Conservation (phyloP, 129 eudicot species). For the Pittosporum tobira region DNA sequence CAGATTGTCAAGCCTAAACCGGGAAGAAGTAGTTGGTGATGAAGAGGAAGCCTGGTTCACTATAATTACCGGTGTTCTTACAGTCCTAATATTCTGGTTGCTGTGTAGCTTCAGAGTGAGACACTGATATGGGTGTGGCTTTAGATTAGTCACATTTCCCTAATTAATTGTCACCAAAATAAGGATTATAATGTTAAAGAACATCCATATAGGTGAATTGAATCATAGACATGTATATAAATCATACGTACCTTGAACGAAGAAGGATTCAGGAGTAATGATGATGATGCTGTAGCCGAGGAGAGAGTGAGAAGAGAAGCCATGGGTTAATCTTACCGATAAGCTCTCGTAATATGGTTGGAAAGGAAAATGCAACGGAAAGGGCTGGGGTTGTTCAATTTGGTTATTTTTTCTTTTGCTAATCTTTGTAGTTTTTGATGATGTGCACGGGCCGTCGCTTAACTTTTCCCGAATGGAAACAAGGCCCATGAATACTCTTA, state of each 20-base stretch:
- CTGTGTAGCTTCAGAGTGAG: background rate
- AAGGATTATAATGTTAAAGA: background rate
- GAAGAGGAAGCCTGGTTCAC: conserved; percentile 3
- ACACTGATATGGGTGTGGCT: conserved; percentile 2
- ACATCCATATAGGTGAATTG: background rate
- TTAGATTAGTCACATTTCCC: conserved; percentile 9
- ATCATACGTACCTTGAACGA: conserved; percentile 3
- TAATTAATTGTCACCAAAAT: background rate
- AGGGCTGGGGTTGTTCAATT: background rate
- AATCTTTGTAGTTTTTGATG: too few species aligned
- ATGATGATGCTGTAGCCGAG: conserved; percentile 7
- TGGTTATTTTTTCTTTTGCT: too few species aligned
- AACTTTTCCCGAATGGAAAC: too few species aligned
- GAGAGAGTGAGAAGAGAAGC: conserved; percentile 13
- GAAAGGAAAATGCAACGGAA: background rate
- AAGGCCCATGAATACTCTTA: too few species aligned
- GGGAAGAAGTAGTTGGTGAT: conserved; percentile 7
- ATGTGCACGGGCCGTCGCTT: too few species aligned
- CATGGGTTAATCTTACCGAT: too few species aligned
- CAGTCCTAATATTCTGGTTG: background rate
- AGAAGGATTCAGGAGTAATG: background rate
- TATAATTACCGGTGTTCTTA: conserved; percentile 1
- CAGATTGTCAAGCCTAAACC: conserved; percentile 12
- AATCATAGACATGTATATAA: background rate
- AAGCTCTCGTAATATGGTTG: background rate